A percentile compares a stretch with the other conserved stretches of the same genome.
Conservation (phyloP, 192 early-diverging fungal genomes). For the Umbelopsis sp. region DNA sequence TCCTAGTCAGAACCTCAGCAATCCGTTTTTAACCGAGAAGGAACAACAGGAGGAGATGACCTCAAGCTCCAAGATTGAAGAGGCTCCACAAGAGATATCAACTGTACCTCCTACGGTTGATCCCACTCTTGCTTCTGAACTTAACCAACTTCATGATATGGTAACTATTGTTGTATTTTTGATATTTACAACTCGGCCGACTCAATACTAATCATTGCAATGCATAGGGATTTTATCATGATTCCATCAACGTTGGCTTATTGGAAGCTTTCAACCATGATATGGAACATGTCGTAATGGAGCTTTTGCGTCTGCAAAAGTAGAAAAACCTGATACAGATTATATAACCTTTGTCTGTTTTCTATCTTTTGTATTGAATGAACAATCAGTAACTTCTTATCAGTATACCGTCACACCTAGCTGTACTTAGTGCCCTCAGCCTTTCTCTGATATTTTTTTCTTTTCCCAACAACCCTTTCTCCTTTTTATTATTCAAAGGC, state of each 20-base stretch:
- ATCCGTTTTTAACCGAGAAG: constrained; percentile 2
- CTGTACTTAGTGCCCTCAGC: not conserved
- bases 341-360: not conserved
- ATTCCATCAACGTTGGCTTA: not conserved
- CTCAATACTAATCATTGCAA: not conserved
- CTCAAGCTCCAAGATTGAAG: constrained; percentile 7
- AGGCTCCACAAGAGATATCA: not conserved
- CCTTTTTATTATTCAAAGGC: not conserved
- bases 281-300: constrained; percentile 5
- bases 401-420: not conserved
- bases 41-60: constrained; percentile 2
- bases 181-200: too few relatives aligned
- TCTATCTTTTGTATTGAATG: too few relatives aligned
- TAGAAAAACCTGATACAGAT: not conserved
- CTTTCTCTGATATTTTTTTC: not conserved
- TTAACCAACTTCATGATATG: constrained; percentile 30
- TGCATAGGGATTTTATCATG: constrained; percentile 8
- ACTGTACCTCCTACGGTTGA: not conserved
- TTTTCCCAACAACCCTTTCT: not conserved
- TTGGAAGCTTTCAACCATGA: not conserved
- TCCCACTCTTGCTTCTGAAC: constrained; percentile 24
- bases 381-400: not conserved
- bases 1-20: not conserved
- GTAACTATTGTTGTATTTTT: too few relatives aligned
- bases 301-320: constrained; percentile 6